Conservation (phyloP, 257 asterid species). For the Linderniella brevidens region DNA sequence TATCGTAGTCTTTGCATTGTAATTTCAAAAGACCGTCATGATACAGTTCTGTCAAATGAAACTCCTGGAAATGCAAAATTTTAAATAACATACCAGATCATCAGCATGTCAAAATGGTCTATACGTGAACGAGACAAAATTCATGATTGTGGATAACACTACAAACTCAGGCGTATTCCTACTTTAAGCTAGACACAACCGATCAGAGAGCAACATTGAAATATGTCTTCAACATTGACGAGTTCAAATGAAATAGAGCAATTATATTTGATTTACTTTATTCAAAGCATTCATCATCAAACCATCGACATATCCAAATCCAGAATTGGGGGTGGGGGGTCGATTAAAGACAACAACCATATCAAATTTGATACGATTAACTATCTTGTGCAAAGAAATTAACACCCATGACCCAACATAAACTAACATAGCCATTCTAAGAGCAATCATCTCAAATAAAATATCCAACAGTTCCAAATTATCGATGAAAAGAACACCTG, state of each 20-base stretch:
- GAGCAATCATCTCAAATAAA: neutral
- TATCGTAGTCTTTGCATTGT: constrained; percentile 72
- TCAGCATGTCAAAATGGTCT: too few species aligned
- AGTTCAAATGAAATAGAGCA: too few species aligned
- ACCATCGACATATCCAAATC: too few species aligned
- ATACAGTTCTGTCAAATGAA: constrained; percentile 75
- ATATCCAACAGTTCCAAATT: too few species aligned
- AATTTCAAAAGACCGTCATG: constrained; percentile 78
- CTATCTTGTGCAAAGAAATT: neutral
- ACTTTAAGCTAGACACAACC: too few species aligned
- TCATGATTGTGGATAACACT: neutral
- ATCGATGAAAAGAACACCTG: neutral
- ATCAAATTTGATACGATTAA: neutral
- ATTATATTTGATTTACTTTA: too few species aligned
- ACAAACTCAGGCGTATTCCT: too few species aligned
- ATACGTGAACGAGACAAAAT: neutral
- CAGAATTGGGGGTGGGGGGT: too few species aligned
- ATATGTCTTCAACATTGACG: too few species aligned
- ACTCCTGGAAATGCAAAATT: constrained; percentile 46
- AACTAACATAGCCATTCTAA: neutral
- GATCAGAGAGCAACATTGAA: too few species aligned
- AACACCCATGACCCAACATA: neutral
- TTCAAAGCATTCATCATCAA: too few species aligned
- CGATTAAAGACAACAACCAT: too few species aligned
- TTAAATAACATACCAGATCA: constrained; percentile 1